Evolutionary conservation across 2,329 filamentous ascomycete genomes (phyloP), one percentile per base, ranked within the genome.

Genomic region (Sclerotinia nivalis): DNA sequence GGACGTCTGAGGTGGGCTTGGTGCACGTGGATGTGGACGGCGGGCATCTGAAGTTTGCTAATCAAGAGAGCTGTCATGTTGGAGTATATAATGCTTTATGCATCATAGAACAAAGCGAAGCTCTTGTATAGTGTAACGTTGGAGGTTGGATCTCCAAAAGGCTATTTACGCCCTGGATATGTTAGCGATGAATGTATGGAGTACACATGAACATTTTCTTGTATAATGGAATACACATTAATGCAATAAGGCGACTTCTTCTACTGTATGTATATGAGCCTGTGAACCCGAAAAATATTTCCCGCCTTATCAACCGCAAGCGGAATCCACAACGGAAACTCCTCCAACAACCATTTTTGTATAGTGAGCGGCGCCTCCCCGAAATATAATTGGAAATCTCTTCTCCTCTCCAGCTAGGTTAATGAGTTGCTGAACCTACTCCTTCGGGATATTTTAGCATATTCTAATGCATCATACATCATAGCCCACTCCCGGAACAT

Each of bases 1-100:
- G 25, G 50, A 65, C 45, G 55, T 61, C 20, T 49, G 66, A 68
- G 12, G n/a, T 20, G 12, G n/a, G 18, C 54, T 52, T 61, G 45
- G 55, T 18, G 55, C 31, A 52, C n/a, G 34, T 62, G 31, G 18
- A 40, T 50, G 34, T 62, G 25, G 34, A 20, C 9, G 31, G 25
- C 4, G 25, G n/a, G 28, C 22, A 68, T 34, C 34, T 62, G 7
- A 68, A n/a, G 8, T 52, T 52, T 43, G 25, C 12, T 25, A 13
- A 28, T 40, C 34, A 62, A 31, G 47, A 34, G 45, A n/a, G 12
- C 15, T 43, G n/a, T 50, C 31, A 25, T 50, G 8, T 52, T 52
- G 2, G n/a, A 43, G 22, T 49, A 49, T n/a, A 22, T 20, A 50
- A 40, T 25, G 31, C 15, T 37, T 10, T 20, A 50, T 47, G 31